Conservation (phyloP, 768 basidiomycete species). For the Suillus clintonianus region DNA sequence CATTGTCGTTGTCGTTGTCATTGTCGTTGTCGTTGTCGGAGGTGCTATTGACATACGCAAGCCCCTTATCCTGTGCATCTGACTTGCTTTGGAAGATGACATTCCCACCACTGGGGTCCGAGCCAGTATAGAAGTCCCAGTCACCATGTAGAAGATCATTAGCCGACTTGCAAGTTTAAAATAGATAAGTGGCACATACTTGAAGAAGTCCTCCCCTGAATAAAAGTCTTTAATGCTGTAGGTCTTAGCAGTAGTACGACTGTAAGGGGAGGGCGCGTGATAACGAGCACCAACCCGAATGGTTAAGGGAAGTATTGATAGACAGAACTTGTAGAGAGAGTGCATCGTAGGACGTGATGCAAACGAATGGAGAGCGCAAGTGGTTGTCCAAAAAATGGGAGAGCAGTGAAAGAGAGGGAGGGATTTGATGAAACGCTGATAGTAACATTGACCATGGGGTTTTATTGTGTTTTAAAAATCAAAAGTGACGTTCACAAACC, state of each 20-base stretch:
- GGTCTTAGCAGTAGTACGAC: constrained; percentile 22
- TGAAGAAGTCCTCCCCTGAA: constrained; percentile 57
- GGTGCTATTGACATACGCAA: constrained; percentile 47
- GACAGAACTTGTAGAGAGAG: constrained; percentile 29
- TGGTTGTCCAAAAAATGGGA: background rate
- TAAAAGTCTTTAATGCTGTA: constrained; percentile 43
- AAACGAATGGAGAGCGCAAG: background rate
- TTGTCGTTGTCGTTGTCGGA: background rate
- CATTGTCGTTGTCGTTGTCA: background rate
- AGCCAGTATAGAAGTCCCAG: constrained; percentile 64
- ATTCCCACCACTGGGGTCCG: constrained; percentile 73
- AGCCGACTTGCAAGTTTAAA: background rate
- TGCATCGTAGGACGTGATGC: constrained; percentile 23
- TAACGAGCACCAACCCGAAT: constrained; percentile 36
- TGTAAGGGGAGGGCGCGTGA: constrained; percentile 26
- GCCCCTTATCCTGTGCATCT: constrained; percentile 50
- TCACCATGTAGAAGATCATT: constrained; percentile 37
- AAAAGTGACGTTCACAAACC: background rate
- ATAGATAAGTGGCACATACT: constrained; percentile 39
- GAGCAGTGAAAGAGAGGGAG: background rate
- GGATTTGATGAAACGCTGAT: background rate
- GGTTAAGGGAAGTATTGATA: constrained; percentile 33
- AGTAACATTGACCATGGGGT: background rate
- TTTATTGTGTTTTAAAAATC: background rate
- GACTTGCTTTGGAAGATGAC: constrained; percentile 58